Evolutionary conservation across 108 stramenopile genomes (phyloP), one percentile per base, ranked within the genome.

Genomic region (Hondaea fermentalgiana): DNA sequence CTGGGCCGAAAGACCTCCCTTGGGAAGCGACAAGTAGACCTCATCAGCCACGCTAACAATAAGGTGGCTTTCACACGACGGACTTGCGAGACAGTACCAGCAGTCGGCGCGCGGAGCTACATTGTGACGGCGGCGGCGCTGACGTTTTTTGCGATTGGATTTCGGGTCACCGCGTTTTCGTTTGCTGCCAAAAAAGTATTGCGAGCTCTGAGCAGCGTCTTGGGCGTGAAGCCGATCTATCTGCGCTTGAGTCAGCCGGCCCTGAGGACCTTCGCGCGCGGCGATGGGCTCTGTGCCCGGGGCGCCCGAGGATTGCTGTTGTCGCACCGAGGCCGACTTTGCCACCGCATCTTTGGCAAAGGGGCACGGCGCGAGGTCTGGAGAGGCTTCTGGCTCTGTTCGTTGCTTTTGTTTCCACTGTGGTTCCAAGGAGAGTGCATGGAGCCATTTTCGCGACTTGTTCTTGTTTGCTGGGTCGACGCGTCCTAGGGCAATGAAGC

Each of bases 81-180:
- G 76, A 53, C 76, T 83, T 23, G 76, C 76, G 12, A 83, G 51
- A 23, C 76, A 83, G 51, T 83, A 83, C 76, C 76, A 83, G 51
- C 76, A 83, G 51, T 83, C 76, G 19, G 45, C 23, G 45, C 76
- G 76, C 6, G 76, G 76, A 12, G 76, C 76, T 12, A 83, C 76
- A 83, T 83, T 83, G 76, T 53, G n/a, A 1, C 76, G 45, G 19
- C 76, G 45, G 6, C 28, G 19, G 12, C 51, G 45, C 28, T 23
- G 45, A 14, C 35, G 14, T 42, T 42, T 14, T 23, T 42, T 28
- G n/a, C 12, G 14, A 8, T 47, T 83, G n/a, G 44, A 45, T 8
- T 23, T 12, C 0, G 44, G 49, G 25, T 83, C 25, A 17, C 51
- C 51, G 28, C 76, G 76, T 17, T 53, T 47, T 6, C 64, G 25